A percentile compares a stretch with the other conserved stretches of the same genome.
phyloP scores from a whole-genome alignment of 2,329 filamentous ascomycete species.

The Calonectria pseudoreteaudii region DNA sequence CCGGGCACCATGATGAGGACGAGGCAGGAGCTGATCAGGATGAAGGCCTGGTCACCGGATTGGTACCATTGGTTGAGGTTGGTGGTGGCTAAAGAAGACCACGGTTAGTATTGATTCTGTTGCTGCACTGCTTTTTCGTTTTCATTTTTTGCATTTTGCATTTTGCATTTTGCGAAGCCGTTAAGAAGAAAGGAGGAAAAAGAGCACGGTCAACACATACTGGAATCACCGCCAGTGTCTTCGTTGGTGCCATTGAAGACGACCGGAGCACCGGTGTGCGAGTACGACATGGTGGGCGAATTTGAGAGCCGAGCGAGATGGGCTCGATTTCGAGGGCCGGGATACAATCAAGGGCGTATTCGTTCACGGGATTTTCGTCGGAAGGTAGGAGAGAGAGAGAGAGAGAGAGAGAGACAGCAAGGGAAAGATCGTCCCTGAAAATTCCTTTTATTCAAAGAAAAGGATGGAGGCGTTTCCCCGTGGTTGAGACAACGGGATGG shows the following conservation, averaged over 20 bases:
- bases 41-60: slow-evolving; percentile 92
- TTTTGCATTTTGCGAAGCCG: not conserved
- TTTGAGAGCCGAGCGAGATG: not conserved
- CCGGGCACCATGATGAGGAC: slow-evolving; percentile 97
- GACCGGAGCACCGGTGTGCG: slow-evolving; percentile 68
- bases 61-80: slow-evolving; percentile 98
- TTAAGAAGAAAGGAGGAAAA: not conserved
- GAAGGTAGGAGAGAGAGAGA: not conserved
- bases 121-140: not conserved
- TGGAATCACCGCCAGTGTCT: slow-evolving; percentile 79
- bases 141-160: too few species aligned
- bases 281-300: slow-evolving; percentile 66
- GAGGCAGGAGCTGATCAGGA: slow-evolving; percentile 90
- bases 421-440: not conserved
- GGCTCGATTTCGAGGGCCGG: not conserved
- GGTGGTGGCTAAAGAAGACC: slow-evolving; percentile 70
- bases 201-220: slow-evolving; percentile 62
- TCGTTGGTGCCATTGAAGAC: slow-evolving; percentile 73
- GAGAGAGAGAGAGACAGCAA: not conserved
- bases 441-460: not conserved
- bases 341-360: not conserved
- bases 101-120: slow-evolving; percentile 12
- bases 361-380: slow-evolving; percentile 7
- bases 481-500: not conserved
- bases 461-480: not conserved